Percentiles rank a stretch among this genome's conserved stretches.
These are phyloP conservation scores for Cercospora berteroae DNA, from an alignment of 2,329 filamentous ascomycete genomes.

Conservation along the genomic window DNA sequence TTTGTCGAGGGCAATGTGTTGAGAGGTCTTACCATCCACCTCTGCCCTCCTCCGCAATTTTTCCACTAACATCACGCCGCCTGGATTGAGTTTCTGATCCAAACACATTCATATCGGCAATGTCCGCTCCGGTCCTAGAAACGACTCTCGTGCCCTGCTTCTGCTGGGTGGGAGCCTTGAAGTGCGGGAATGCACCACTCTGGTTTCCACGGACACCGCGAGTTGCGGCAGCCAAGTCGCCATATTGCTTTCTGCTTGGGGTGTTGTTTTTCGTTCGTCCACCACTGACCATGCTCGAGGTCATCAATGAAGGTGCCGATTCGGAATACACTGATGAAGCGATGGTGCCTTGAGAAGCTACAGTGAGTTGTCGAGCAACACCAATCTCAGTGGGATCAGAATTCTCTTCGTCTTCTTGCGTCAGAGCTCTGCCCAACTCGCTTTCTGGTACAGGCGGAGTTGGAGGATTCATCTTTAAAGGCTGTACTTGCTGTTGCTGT, in stretches of 20 bases:
- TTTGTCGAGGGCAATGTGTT: background rate
- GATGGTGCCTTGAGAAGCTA: constrained; percentile 29
- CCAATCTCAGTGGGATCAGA: constrained; percentile 21
- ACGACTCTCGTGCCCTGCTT: constrained; percentile 41
- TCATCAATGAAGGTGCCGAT: constrained; percentile 30
- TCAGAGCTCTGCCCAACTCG: constrained; percentile 11
- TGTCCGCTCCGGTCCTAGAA: constrained; percentile 49
- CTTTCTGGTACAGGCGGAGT: constrained; percentile 37
- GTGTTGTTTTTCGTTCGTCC: constrained; percentile 26
- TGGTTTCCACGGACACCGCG: constrained; percentile 36
- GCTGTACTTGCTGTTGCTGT: constrained; percentile 25
- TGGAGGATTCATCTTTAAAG: constrained; percentile 50
- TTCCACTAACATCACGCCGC: constrained; percentile 68
- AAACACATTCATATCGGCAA: constrained; percentile 39
- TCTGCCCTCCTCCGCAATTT: constrained; percentile 68
- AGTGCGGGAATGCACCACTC: constrained; percentile 19
- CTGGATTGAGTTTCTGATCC: constrained; percentile 35
- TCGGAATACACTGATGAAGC: constrained; percentile 39
- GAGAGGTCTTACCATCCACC: constrained; percentile 34
- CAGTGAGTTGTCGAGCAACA: constrained; percentile 37
- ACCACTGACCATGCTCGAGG: constrained; percentile 9
- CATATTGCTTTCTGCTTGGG: constrained; percentile 48
- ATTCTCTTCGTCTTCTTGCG: constrained; percentile 16
- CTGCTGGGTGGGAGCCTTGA: constrained; percentile 2
- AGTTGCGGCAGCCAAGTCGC: constrained; percentile 47